Evolutionary conservation across 2,329 filamentous ascomycete species (phyloP).

Genomic region (Coniochaeta pulveracea): DNA sequence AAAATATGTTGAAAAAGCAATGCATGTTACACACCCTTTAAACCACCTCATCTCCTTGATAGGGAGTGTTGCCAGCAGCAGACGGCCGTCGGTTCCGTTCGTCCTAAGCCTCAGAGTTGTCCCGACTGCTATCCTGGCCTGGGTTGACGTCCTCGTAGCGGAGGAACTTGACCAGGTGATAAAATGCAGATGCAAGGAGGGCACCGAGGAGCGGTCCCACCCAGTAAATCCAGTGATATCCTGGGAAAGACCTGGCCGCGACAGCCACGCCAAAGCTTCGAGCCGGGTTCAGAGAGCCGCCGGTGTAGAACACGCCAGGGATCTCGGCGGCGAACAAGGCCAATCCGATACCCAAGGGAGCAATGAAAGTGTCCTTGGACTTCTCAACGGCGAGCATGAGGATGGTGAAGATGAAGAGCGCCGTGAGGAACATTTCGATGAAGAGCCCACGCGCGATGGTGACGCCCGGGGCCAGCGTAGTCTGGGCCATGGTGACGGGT

Average conservation of each 20-base stretch:
- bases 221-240: slow-evolving; percentile 45
- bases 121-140: slow-evolving; percentile 27
- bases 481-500: slow-evolving; percentile 37
- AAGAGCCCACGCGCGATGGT: slow-evolving; percentile 48
- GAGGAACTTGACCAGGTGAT: slow-evolving; percentile 36
- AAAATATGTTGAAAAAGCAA: too few species aligned
- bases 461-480: slow-evolving; percentile 39
- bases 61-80: too few species aligned
- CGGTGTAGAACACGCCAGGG: slow-evolving; percentile 15
- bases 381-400: slow-evolving; percentile 65
- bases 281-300: slow-evolving; percentile 29
- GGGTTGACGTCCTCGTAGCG: slow-evolving; percentile 40
- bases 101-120: too few species aligned
- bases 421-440: slow-evolving; percentile 55
- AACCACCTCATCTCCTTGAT: too few species aligned
- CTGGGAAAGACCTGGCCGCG: slow-evolving; percentile 22
- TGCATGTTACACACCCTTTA: too few species aligned
- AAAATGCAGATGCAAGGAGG: slow-evolving; percentile 35
- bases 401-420: slow-evolving; percentile 51
- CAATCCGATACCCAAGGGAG: slow-evolving; percentile 61
- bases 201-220: slow-evolving; percentile 39
- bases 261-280: slow-evolving; percentile 36
- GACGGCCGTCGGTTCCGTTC: too few species aligned
- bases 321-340: slow-evolving; percentile 51
- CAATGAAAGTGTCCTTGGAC: slow-evolving; percentile 59